A percentile compares a stretch with the other conserved stretches of the same genome.
phyloP scores from a whole-genome alignment of 169 alveolate genomes.

The Babesia microti region DNA sequence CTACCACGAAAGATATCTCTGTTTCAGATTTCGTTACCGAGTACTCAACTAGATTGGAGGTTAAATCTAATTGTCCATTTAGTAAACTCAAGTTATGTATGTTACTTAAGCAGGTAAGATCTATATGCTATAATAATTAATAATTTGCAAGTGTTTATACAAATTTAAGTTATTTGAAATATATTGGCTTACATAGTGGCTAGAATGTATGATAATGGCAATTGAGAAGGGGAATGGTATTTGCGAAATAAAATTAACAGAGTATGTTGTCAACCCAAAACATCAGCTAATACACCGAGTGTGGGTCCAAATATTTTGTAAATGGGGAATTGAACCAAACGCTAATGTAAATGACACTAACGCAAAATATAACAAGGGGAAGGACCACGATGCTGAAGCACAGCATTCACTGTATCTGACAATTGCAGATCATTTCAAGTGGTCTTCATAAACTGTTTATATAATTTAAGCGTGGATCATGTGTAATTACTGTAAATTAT shows the following conservation, averaged over 20 bases:
- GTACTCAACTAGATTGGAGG: conserved; percentile 45
- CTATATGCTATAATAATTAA: no score
- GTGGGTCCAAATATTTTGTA: conserved; percentile 56
- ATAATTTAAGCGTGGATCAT: not conserved
- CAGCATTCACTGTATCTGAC: conserved; percentile 49
- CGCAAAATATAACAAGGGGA: conserved; percentile 5
- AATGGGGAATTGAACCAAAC: conserved; percentile 43
- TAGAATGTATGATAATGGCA: conserved; percentile 22
- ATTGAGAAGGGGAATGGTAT: conserved; percentile 14
- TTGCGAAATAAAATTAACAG: conserved; percentile 44
- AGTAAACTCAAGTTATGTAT: no score
- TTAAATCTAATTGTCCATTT: conserved; percentile 39
- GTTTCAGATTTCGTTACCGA: conserved; percentile 50
- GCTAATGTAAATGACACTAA: conserved; percentile 1
- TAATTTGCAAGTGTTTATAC: no score
- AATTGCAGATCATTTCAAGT: conserved; percentile 56
- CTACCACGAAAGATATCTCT: conserved; percentile 36
- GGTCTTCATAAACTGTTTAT: conserved; percentile 40
- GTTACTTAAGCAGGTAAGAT: no score
- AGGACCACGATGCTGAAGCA: conserved; percentile 12
- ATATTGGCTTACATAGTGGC: no score
- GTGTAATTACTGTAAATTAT: not conserved
- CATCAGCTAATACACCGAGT: conserved; percentile 60
- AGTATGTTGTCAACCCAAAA: conserved; percentile 52
- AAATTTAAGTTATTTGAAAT: no score